Percentiles rank a stretch among this genome's conserved stretches.
phyloP scores from a whole-genome alignment of 106 monocot genomes.

The Posidonia australis region DNA sequence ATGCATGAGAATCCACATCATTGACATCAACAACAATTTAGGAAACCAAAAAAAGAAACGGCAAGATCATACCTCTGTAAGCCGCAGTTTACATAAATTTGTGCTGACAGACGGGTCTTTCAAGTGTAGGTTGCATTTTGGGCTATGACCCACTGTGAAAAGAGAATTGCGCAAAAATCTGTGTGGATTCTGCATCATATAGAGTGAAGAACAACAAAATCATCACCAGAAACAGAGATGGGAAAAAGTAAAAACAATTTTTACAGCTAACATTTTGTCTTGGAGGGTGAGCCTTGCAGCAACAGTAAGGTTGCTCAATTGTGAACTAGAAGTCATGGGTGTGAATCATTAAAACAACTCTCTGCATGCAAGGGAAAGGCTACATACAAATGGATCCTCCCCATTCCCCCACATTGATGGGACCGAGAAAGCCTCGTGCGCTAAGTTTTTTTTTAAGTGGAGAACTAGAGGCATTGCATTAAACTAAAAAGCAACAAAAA shows the following conservation, averaged over 20 bases:
- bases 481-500: too few relatives aligned
- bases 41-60: neutral
- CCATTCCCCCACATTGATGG: too few relatives aligned
- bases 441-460: too few relatives aligned
- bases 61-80: neutral
- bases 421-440: too few relatives aligned
- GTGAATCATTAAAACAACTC: too few relatives aligned
- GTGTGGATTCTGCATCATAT: constrained; percentile 8
- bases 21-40: neutral
- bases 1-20: constrained; percentile 1
- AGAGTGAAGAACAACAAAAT: neutral
- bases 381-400: too few relatives aligned
- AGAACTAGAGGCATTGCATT: too few relatives aligned
- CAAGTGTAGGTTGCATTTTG: constrained; percentile 8
- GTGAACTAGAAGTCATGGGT: too few relatives aligned
- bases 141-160: constrained; percentile 9
- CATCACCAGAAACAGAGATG: neutral
- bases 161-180: neutral
- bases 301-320: too few relatives aligned
- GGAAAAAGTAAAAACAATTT: too few relatives aligned
- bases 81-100: constrained; percentile 9
- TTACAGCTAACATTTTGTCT: neutral
- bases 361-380: too few relatives aligned
- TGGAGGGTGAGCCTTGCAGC: neutral
- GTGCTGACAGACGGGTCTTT: constrained; percentile 5